Percentiles rank a stretch among this genome's conserved stretches.
Conservation (phyloP, 2,329 filamentous ascomycete genomes). For the Penicillium brevicompactum region DNA sequence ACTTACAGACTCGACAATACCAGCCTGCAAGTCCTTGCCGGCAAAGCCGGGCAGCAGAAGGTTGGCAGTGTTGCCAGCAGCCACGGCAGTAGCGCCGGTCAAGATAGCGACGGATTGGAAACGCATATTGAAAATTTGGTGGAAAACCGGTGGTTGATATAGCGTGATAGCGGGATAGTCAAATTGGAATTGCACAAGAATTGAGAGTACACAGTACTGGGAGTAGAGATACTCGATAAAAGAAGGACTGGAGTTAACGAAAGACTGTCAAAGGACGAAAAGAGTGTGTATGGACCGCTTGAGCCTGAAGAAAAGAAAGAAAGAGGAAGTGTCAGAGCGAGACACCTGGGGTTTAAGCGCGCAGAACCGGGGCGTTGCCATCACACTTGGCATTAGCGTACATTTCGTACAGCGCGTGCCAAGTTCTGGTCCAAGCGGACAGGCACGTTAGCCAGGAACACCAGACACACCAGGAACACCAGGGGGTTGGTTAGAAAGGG, state of each 20-base stretch:
- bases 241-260: conserved; percentile 24
- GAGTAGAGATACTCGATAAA: conserved; percentile 20
- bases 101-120: conserved; percentile 29
- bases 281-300: conserved; percentile 9
- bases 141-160: conserved; percentile 1
- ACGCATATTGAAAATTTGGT: conserved; percentile 23
- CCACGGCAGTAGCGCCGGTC: conserved; percentile 26
- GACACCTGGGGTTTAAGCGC: conserved; percentile 5
- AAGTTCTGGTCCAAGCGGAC: conserved; percentile 3
- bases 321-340: conserved; percentile 15
- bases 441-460: conserved; percentile 6
- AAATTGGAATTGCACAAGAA: conserved; percentile 5
- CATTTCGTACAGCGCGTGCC: background rate
- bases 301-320: conserved; percentile 10
- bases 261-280: conserved; percentile 12
- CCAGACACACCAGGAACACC: conserved; percentile 17
- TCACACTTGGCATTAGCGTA: conserved; percentile 3
- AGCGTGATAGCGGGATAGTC: conserved; percentile 1
- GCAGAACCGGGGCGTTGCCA: background rate
- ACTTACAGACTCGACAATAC: conserved; percentile 21
- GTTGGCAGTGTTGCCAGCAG: conserved; percentile 22
- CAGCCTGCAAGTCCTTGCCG: conserved; percentile 22
- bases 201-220: conserved; percentile 13
- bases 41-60: conserved; percentile 27
- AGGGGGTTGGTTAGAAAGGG: conserved; percentile 15